Base-by-base conservation (phyloP, 2,329 filamentous ascomycete species). In the Penicillium rolfsii region DNA sequence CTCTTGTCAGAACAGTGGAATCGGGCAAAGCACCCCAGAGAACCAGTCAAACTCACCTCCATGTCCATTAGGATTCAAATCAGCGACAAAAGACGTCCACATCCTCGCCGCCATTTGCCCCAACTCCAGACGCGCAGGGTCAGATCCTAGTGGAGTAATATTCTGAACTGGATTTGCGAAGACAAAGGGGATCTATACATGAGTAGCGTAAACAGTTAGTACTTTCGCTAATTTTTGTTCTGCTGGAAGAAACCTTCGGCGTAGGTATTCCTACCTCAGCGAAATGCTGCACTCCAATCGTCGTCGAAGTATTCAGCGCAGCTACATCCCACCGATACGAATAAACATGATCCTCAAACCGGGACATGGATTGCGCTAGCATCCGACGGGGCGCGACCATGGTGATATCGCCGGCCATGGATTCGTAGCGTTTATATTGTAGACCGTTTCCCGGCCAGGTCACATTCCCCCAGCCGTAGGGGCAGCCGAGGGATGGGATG, bases 401-500 rank as follows among this genome's bases (percentile, higher is more conserved):
- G 24, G 66, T 64, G 1, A 74, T 30, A 59, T 74, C 72, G 0
- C 71, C 71, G 0, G 72, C 72, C 52, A 74, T 73, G 0, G 72
- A 73, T 24, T 60, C 65, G 33, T 74, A 74, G 0, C 72, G 71
- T 41, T 74, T 74, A 46, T 73, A 74, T 61, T 71, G 67, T 4
- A 68, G 63, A 0, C 72, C 72, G 1, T 63, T 38, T 0, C 49
- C 22, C 1, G 72, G 71, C 72, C 72, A 74, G 38, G 70, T 74
- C 11, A 55, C 53, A 57, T 73, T 74, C 0, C 69, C 72, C 71
- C 72, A 74, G n/a, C 71, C 72, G 26, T 74, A 74, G 55, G 84
- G 83, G 38, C 84, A 81, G 0, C 79, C 81, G 22, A 82, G 75
- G 2, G 72, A 71, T 2, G 81, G 79, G 26, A 79, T 77, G 59